Evolutionary conservation across 2,329 filamentous ascomycete species (phyloP).

Genomic region (Fusarium secorum): DNA sequence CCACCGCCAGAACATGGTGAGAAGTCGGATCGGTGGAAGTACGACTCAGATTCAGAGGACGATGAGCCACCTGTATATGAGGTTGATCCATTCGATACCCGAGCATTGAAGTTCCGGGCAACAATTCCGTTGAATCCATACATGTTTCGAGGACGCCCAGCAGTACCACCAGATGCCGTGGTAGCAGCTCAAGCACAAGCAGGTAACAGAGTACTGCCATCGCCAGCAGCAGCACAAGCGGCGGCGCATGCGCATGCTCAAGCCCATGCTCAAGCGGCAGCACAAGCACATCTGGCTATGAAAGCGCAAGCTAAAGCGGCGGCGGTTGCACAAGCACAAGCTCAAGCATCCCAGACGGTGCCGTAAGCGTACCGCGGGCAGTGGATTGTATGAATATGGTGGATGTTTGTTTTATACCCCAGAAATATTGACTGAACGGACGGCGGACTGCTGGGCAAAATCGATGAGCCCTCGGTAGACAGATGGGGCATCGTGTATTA

Average conservation of each 20-base stretch:
- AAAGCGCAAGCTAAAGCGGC: constrained; percentile 37
- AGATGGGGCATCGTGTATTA: constrained; percentile 31
- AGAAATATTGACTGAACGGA: constrained; percentile 22
- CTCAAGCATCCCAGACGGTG: constrained; percentile 32
- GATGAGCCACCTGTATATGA: constrained; percentile 78
- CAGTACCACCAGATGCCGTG: constrained; percentile 42
- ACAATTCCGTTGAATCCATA: constrained; percentile 61
- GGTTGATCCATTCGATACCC: constrained; percentile 74
- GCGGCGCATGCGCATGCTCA: constrained; percentile 41
- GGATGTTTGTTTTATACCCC: constrained; percentile 42
- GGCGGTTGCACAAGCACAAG: constrained; percentile 31
- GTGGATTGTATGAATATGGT: constrained; percentile 40
- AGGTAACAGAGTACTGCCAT: constrained; percentile 40
- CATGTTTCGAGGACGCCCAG: constrained; percentile 51
- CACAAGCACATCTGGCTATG: constrained; percentile 40
- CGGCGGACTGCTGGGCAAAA: constrained; percentile 15
- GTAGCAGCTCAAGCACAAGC: constrained; percentile 34
- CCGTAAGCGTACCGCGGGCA: constrained; percentile 9
- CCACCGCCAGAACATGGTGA: constrained; percentile 55
- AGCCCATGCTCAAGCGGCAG: constrained; percentile 42
- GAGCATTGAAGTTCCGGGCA: constrained; percentile 67
- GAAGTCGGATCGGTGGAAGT: constrained; percentile 79
- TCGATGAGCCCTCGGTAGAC: not conserved
- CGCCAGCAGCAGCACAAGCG: constrained; percentile 29
- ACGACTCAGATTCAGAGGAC: constrained; percentile 86